phyloP scores from a whole-genome alignment of 2,329 filamentous ascomycete genomes.

The Penicillium sp. region DNA sequence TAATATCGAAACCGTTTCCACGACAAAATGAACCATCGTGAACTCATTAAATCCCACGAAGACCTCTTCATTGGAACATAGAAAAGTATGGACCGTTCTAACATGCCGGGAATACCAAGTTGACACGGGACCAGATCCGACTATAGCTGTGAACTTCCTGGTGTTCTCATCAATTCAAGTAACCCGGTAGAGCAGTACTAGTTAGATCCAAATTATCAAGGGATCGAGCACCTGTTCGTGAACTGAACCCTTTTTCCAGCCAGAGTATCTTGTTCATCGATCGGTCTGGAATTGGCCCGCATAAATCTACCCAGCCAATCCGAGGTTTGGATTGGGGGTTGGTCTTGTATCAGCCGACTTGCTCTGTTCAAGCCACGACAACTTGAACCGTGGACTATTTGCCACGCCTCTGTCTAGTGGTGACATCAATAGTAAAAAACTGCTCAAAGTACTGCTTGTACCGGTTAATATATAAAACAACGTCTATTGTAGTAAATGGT shows the following conservation, averaged over 20 bases:
- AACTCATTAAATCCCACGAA: background rate
- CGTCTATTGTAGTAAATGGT: background rate
- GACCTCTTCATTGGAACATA: too few relatives aligned
- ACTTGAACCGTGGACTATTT: background rate
- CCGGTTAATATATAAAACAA: background rate
- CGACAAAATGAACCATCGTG: too few relatives aligned
- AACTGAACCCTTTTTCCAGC: too few relatives aligned
- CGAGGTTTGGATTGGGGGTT: background rate
- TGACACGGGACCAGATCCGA: too few relatives aligned
- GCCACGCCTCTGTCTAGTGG: background rate
- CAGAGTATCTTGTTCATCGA: background rate
- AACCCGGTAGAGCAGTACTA: too few relatives aligned
- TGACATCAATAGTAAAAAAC: background rate
- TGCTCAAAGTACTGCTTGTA: too few relatives aligned
- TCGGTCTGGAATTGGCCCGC: conserved; percentile 6
- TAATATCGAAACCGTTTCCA: background rate
- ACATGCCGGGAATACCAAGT: too few relatives aligned
- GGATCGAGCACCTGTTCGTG: too few relatives aligned
- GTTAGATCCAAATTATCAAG: too few relatives aligned
- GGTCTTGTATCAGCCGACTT: background rate
- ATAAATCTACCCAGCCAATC: background rate
- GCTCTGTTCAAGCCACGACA: background rate
- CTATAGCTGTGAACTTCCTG: too few relatives aligned
- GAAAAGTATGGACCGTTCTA: too few relatives aligned
- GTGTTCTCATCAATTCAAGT: too few relatives aligned